Conservation (phyloP, 345 rosid species). For the Eutrema japonicum region DNA sequence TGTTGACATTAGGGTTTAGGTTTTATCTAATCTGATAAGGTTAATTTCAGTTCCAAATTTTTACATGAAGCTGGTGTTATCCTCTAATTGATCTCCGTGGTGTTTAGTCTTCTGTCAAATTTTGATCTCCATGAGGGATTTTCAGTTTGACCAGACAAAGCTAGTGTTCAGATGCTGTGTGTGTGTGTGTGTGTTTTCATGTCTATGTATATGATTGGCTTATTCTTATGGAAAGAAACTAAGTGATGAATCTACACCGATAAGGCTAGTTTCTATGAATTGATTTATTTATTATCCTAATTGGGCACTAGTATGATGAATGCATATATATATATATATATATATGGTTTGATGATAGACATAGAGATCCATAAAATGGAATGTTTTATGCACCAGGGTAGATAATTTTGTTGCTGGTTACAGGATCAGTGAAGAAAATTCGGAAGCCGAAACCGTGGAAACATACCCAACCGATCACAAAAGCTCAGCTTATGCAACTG, state of each 20-base stretch:
- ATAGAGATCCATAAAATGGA: background rate
- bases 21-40: slow-evolving; percentile 7
- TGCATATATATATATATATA: slow-evolving; percentile 16
- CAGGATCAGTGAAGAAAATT: slow-evolving; percentile 68
- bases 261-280: slow-evolving; percentile 8
- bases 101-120: background rate
- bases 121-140: background rate
- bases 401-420: slow-evolving; percentile 12
- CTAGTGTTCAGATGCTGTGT: background rate
- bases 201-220: slow-evolving; percentile 19
- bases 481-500: slow-evolving; percentile 66
- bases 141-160: slow-evolving; percentile 9
- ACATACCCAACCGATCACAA: slow-evolving; percentile 78
- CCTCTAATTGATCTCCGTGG: background rate
- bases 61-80: background rate
- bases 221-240: slow-evolving; percentile 21
- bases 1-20: slow-evolving; percentile 30
- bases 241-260: background rate
- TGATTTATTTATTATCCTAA: background rate
- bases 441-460: slow-evolving; percentile 94
- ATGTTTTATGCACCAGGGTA: slow-evolving; percentile 1
- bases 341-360: background rate
- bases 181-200: background rate
- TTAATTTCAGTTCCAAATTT: background rate
- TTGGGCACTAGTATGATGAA: slow-evolving; percentile 17